Evolutionary conservation across 805 yeast genomes (phyloP).

Genomic region (Sugiyamaella qingdaonensis): DNA sequence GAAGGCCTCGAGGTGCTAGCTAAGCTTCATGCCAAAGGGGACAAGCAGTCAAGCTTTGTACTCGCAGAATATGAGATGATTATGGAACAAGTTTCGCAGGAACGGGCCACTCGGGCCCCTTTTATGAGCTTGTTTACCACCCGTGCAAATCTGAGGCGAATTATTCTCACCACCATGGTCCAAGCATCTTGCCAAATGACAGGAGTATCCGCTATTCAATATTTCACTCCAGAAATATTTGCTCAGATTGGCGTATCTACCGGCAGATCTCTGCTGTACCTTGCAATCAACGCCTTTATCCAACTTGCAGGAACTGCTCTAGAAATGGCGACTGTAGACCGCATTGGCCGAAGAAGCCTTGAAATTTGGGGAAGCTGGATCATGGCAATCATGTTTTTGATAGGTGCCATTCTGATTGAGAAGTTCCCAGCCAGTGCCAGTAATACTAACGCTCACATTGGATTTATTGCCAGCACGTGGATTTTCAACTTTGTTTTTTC

Average conservation of each 20-base stretch:
- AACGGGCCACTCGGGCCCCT: conserved; percentile 24
- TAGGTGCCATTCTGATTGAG: conserved; percentile 26
- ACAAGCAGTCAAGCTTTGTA: conserved; percentile 18
- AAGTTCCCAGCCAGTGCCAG: conserved; percentile 24
- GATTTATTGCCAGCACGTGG: conserved; percentile 31
- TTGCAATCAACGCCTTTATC: conserved; percentile 28
- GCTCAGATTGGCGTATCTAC: conserved; percentile 47
- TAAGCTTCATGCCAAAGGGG: conserved; percentile 40
- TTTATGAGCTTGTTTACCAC: conserved; percentile 49
- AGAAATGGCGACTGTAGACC: conserved; percentile 23
- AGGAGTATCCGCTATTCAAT: conserved; percentile 63
- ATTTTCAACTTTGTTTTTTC: conserved; percentile 29
- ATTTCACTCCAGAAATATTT: conserved; percentile 58
- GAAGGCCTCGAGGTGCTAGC: conserved; percentile 57
- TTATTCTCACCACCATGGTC: conserved; percentile 38
- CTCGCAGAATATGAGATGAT: conserved; percentile 31
- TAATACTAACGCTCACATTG: conserved; percentile 27
- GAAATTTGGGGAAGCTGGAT: conserved; percentile 18
- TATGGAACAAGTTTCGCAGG: conserved; percentile 35
- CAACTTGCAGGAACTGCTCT: conserved; percentile 26
- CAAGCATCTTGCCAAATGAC: conserved; percentile 58
- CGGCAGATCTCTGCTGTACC: conserved; percentile 25
- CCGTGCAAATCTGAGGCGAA: conserved; percentile 51
- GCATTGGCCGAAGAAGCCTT: conserved; percentile 26
- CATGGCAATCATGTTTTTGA: conserved; percentile 21